Evolutionary conservation across 2,329 filamentous ascomycete genomes (phyloP), one percentile per base, ranked within the genome.

Genomic region (Fusarium sp.): DNA sequence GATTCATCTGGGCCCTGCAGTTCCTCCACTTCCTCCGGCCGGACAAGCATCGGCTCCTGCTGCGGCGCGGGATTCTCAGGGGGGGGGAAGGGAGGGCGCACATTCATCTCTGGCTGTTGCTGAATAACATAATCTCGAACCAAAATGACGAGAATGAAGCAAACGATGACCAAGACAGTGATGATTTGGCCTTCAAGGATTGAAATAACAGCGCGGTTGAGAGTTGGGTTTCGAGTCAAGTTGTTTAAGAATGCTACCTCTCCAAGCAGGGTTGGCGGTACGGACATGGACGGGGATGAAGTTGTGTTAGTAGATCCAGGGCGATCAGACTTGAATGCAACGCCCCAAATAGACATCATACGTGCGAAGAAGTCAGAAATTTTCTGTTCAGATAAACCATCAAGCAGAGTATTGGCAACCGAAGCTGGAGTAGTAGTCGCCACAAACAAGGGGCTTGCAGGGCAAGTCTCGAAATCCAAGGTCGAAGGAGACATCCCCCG

Each of bases 41-140:
- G 76, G 24, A 79, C 69, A 47, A 73, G 69, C 39, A 77, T 72
- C 15, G 75, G 75, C 38, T 79, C 78, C 34, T 75, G 75, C n/a
- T 72, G 65, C 13, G 64, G 69, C 6, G 79, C 69, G 9, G 79
- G 77, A 38, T 82, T 79, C 41, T 81, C 82, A 20, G 78, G 78
- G 13, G 85, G 88, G 17, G 88, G 90, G 78, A 91, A 89, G 8
- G 89, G 89, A 14, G 88, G 92, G 1, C 91, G 92, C 85, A 96
- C 92, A 78, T 97, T 97, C 75, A 96, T 92, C 73, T 95, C 92
- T 10, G 96, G 96, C 80, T 99, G 96, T 81, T 99, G 96, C 81
- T 99, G 96, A 15, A 99, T 95, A 57, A 99, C 96, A 89, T 98
- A 99, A 84, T 99, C 96, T 52, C 97, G 88, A 52, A 99, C 98